Evolutionary conservation across 192 early-diverging fungal species (phyloP), one percentile per base, ranked within the genome.

Genomic region (Cetraspora pellucida): DNA sequence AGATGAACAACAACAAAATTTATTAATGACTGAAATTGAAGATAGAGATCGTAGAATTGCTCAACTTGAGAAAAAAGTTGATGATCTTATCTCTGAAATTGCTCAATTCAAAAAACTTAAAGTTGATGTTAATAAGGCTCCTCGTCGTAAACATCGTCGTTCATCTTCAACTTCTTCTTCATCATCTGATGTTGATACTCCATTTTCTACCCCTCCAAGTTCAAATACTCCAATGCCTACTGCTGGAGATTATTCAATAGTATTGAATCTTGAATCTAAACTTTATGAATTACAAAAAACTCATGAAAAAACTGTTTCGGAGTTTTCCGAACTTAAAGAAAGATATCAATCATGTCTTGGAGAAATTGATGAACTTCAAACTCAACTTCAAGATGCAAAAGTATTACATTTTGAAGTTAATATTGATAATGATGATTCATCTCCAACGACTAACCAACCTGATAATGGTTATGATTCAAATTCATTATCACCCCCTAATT

Each of bases 31-130:
- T 37, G 63, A 64, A 23, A 52, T 76, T 66, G 54, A 50, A 27
- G 74, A 76, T 57, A 30, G 74, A 8, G 64, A 76, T 55, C 44
- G 45, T 13, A 47, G 74, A 64, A 76, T 76, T 23, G 16, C 74
- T 10, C 13, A 63, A 25, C 50, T 76, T 23, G 74, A 76, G 23
- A 76, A 76, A 23, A 76, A 74, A 43, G 72, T 74, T 46, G 72
- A 74, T 3, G 72, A 61, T 17, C 43, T 74, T 27, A 4, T 74
- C 25, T 17, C 6, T 46, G 57, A 74, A 45, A 60, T 74, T 27
- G 10, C 28, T 60, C 49, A 74, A 47, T 43, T 74, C 3, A 57
- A 57, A 46, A 44, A 74, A 44, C 54, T 74, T 11, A 74, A 43
- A 57, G 54, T 43, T 43, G 50, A 74, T 46, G 70, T 52, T 13